A percentile compares a stretch with the other conserved stretches of the same genome.
Evolutionary conservation across 2,329 filamentous ascomycete genomes (phyloP).

Genomic region (Arthrobotrys iridis): DNA sequence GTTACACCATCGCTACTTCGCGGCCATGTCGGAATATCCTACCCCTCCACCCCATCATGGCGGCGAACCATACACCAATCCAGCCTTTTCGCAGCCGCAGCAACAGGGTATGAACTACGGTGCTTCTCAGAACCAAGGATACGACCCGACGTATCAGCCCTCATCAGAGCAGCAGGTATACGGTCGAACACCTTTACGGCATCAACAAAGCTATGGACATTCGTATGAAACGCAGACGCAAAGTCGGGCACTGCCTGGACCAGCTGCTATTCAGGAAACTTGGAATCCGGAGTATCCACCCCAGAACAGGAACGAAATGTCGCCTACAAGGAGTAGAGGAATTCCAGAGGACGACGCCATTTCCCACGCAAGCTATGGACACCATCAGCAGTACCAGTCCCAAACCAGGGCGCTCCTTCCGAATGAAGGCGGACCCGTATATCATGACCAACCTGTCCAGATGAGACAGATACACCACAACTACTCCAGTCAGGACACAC

Average conservation of each 20-base stretch:
- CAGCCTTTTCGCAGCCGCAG: conserved; percentile 14
- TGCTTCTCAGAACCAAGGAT: conserved; percentile 20
- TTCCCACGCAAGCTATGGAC: conserved; percentile 19
- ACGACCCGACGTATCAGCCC: conserved; percentile 2
- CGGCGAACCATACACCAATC: conserved; percentile 29
- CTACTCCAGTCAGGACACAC: conserved; percentile 37
- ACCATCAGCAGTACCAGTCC: conserved; percentile 17
- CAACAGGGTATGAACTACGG: conserved; percentile 40
- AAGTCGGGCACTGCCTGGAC: conserved; percentile 21
- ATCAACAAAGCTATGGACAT: conserved; percentile 44
- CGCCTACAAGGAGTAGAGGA: conserved; percentile 42
- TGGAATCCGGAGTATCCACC: conserved; percentile 23
- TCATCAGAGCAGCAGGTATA: conserved; percentile 6
- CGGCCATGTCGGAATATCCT: conserved; percentile 39
- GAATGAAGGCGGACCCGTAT: conserved; percentile 5
- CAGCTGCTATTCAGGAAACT: conserved; percentile 12
- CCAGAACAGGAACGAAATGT: conserved; percentile 12
- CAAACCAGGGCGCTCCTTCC: conserved; percentile 22
- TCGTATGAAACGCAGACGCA: conserved; percentile 13
- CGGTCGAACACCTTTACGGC: conserved; percentile 44
- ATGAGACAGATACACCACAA: conserved; percentile 44
- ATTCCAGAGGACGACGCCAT: conserved; percentile 24
- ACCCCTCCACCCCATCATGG: conserved; percentile 25
- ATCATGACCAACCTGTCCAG: conserved; percentile 26
- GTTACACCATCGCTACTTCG: conserved; percentile 8